A percentile compares a stretch with the other conserved stretches of the same genome.
phyloP scores from a whole-genome alignment of 2,329 filamentous ascomycete species.

The Arthrobotrys sinensis region DNA sequence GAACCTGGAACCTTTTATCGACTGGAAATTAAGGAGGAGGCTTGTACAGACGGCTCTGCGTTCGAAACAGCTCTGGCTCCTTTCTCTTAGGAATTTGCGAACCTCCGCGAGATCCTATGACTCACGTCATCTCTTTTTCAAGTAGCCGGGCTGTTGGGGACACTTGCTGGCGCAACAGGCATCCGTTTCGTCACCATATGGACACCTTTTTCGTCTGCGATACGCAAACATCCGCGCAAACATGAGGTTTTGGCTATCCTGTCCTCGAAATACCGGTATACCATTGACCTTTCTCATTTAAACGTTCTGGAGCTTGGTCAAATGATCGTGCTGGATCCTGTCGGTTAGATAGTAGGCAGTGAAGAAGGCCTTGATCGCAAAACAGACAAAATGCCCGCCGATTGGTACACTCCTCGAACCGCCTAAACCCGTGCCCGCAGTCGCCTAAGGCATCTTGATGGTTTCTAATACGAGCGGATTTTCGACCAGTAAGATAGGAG shows the following conservation, averaged over 20 bases:
- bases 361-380: constrained; percentile 54
- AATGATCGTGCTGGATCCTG: constrained; percentile 61
- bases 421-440: constrained; percentile 29
- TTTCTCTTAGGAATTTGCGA: constrained; percentile 55
- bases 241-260: constrained; percentile 51
- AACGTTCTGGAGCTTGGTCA: constrained; percentile 39
- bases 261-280: constrained; percentile 31
- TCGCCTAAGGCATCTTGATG: constrained; percentile 33
- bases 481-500: constrained; percentile 54
- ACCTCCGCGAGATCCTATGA: constrained; percentile 59
- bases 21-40: constrained; percentile 60
- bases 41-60: constrained; percentile 47
- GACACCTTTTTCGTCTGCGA: constrained; percentile 50
- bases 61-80: constrained; percentile 51
- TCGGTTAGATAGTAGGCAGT: constrained; percentile 60
- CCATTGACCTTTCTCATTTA: constrained; percentile 39
- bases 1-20: constrained; percentile 38
- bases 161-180: constrained; percentile 52
- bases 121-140: constrained; percentile 52
- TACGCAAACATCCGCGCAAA: constrained; percentile 60
- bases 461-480: constrained; percentile 46
- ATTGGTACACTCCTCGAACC: constrained; percentile 54
- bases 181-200: constrained; percentile 54
- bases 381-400: constrained; percentile 42
- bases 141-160: constrained; percentile 11